phyloP scores from a whole-genome alignment of 163 green algal genomes.

The Prototheca wickerhamii region DNA sequence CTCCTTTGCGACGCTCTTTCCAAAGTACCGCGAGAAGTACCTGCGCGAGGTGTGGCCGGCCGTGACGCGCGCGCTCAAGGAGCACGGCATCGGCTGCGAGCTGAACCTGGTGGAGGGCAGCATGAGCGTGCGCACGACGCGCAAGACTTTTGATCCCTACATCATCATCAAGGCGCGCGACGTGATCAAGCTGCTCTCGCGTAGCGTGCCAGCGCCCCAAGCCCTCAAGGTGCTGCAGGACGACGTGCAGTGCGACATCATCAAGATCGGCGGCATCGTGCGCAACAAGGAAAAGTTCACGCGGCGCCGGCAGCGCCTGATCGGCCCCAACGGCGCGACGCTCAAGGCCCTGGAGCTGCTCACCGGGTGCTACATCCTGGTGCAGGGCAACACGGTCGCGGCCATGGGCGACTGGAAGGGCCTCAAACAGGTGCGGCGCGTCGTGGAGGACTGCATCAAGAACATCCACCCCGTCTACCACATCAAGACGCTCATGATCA shows the following conservation, averaged over 20 bases:
- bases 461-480: slow-evolving; percentile 99
- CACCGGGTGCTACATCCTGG: slow-evolving; percentile 89
- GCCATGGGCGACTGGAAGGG: slow-evolving; percentile 93
- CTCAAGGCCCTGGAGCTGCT: slow-evolving; percentile 96
- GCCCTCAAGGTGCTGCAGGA: slow-evolving; percentile 94
- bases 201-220: slow-evolving; percentile 85
- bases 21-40: slow-evolving; percentile 97
- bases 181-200: slow-evolving; percentile 95
- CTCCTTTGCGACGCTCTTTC: slow-evolving; percentile 95
- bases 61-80: slow-evolving; percentile 83
- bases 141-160: slow-evolving; percentile 96
- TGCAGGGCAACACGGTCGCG: slow-evolving; percentile 92
- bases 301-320: slow-evolving; percentile 88
- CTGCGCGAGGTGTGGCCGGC: slow-evolving; percentile 91
- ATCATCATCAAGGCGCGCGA: slow-evolving; percentile 97
- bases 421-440: slow-evolving; percentile 74
- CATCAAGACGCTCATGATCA: slow-evolving; percentile 99
- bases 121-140: slow-evolving; percentile 94
- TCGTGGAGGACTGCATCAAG: slow-evolving; percentile 97
- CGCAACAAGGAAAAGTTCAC: slow-evolving; percentile 98
- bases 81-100: slow-evolving; percentile 84
- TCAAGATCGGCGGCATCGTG: slow-evolving; percentile 96
- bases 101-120: slow-evolving; percentile 97
- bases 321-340: slow-evolving; percentile 94
- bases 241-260: slow-evolving; percentile 93